phyloP scores from a whole-genome alignment of 1,284 basidiomycete species.

The Thelephora terrestris region DNA sequence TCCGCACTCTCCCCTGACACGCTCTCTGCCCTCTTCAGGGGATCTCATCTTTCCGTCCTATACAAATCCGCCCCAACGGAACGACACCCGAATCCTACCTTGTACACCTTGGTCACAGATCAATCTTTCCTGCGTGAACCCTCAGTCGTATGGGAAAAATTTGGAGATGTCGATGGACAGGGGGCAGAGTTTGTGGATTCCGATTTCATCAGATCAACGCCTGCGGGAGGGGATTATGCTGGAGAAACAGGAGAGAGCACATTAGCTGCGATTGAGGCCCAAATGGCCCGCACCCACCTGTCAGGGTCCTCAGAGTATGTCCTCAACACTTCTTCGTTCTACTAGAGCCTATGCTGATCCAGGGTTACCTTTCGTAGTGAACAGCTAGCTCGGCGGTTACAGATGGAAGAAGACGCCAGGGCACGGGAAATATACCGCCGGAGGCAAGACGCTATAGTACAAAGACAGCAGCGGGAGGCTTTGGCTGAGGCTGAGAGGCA shows the following conservation, averaged over 20 bases:
- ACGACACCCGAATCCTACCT: slow-evolving; percentile 19
- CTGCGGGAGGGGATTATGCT: slow-evolving; percentile 72
- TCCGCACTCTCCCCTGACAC: slow-evolving; percentile 42
- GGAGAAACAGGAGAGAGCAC: slow-evolving; percentile 60
- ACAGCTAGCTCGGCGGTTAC: slow-evolving; percentile 58
- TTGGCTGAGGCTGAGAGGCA: slow-evolving; percentile 19
- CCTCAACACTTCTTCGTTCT: slow-evolving; percentile 1
- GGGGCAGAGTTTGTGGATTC: slow-evolving; percentile 69
- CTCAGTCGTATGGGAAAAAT: slow-evolving; percentile 78
- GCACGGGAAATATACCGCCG: slow-evolving; percentile 28
- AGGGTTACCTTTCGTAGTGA: slow-evolving; percentile 27
- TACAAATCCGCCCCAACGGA: slow-evolving; percentile 42
- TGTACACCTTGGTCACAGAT: slow-evolving; percentile 81
- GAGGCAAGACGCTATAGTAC: background rate
- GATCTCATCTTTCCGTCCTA: slow-evolving; percentile 81
- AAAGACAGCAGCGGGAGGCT: slow-evolving; percentile 24
- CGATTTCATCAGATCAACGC: slow-evolving; percentile 49
- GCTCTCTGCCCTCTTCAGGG: slow-evolving; percentile 78
- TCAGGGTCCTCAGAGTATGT: slow-evolving; percentile 47
- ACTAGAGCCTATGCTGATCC: slow-evolving; percentile 1
- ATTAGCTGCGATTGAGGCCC: slow-evolving; percentile 23
- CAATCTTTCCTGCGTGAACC: slow-evolving; percentile 68
- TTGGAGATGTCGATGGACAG: slow-evolving; percentile 80
- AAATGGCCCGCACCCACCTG: slow-evolving; percentile 20
- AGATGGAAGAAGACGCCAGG: slow-evolving; percentile 60